Evolutionary conservation across 345 rosid genomes (phyloP).

Genomic region (Hypericum perforatum): DNA sequence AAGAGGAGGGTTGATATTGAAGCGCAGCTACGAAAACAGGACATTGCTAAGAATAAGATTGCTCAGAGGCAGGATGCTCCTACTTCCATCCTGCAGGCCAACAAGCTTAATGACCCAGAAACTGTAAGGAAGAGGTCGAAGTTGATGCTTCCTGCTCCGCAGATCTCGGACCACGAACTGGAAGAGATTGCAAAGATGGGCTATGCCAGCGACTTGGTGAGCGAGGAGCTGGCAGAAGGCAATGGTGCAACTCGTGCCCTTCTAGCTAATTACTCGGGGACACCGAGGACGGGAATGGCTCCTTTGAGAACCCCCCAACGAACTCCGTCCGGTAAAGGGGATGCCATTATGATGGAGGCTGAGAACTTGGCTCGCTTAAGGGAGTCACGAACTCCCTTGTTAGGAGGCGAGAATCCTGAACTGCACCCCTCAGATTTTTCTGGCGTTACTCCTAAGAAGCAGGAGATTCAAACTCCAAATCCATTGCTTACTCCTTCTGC

Average conservation of each 20-base stretch:
- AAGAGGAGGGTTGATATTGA: slow-evolving; percentile 83
- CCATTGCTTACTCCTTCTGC: slow-evolving; percentile 76
- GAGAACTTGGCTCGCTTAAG: slow-evolving; percentile 92
- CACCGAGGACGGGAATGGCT: slow-evolving; percentile 83
- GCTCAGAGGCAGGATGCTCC: slow-evolving; percentile 95
- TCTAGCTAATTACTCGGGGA: slow-evolving; percentile 80
- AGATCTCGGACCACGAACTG: slow-evolving; percentile 87
- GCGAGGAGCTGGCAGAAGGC: slow-evolving; percentile 82
- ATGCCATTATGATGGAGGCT: slow-evolving; percentile 99
- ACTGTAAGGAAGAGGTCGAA: slow-evolving; percentile 90
- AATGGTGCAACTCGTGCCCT: slow-evolving; percentile 93
- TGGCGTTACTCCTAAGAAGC: slow-evolving; percentile 91
- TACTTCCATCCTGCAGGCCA: slow-evolving; percentile 87
- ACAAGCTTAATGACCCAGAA: slow-evolving; percentile 95
- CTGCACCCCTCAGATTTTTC: slow-evolving; percentile 99
- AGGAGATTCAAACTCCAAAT: slow-evolving; percentile 86
- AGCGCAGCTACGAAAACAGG: slow-evolving; percentile 80
- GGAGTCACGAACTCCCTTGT: slow-evolving; percentile 92
- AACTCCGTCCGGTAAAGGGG: slow-evolving; percentile 95
- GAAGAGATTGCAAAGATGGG: slow-evolving; percentile 99
- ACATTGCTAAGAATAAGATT: slow-evolving; percentile 76
- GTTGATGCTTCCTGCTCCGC: slow-evolving; percentile 96
- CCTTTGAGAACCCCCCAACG: slow-evolving; percentile 91
- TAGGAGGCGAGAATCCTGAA: slow-evolving; percentile 98
- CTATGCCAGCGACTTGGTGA: slow-evolving; percentile 81